phyloP scores from a whole-genome alignment of 1,139 yeast species.

The Casaregolazyma suthepensis region DNA sequence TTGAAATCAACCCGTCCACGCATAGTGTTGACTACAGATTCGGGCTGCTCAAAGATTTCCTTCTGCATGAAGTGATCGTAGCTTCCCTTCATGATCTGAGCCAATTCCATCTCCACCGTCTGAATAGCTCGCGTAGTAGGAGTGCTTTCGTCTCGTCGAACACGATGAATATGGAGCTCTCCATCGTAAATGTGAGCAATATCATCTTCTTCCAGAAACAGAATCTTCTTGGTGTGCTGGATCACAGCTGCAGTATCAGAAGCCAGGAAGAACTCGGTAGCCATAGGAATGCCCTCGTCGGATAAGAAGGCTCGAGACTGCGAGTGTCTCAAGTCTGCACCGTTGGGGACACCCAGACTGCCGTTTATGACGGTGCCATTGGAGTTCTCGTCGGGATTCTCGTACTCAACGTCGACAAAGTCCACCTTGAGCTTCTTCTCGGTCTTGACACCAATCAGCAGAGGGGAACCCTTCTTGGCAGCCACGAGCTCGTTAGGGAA shows the following conservation, averaged over 20 bases:
- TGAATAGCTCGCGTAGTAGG: constrained; percentile 93
- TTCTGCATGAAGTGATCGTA: constrained; percentile 97
- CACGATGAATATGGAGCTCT: constrained; percentile 96
- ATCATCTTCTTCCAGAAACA: constrained; percentile 96
- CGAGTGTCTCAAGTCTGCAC: constrained; percentile 56
- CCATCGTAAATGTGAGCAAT: constrained; percentile 98
- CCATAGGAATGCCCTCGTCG: constrained; percentile 88
- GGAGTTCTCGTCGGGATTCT: constrained; percentile 16
- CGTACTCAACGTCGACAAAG: constrained; percentile 94
- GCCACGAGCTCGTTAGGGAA: constrained; percentile 96
- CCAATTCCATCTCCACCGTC: constrained; percentile 93
- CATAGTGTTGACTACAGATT: constrained; percentile 96
- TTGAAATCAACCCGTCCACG: constrained; percentile 97
- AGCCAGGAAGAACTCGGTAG: constrained; percentile 92
- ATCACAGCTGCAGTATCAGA: constrained; percentile 98
- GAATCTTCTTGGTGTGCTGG: constrained; percentile 94
- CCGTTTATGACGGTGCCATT: constrained; percentile 17
- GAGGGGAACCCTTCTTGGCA: constrained; percentile 96
- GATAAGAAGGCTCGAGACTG: constrained; percentile 89
- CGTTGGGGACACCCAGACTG: constrained; percentile 15
- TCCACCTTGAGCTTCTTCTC: constrained; percentile 94
- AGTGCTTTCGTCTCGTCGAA: constrained; percentile 84
- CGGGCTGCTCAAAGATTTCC: constrained; percentile 98
- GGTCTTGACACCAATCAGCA: constrained; percentile 94
- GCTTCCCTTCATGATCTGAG: constrained; percentile 97